Conservation (phyloP, 495 filamentous ascomycete genomes). For the Penicillium lagena region DNA sequence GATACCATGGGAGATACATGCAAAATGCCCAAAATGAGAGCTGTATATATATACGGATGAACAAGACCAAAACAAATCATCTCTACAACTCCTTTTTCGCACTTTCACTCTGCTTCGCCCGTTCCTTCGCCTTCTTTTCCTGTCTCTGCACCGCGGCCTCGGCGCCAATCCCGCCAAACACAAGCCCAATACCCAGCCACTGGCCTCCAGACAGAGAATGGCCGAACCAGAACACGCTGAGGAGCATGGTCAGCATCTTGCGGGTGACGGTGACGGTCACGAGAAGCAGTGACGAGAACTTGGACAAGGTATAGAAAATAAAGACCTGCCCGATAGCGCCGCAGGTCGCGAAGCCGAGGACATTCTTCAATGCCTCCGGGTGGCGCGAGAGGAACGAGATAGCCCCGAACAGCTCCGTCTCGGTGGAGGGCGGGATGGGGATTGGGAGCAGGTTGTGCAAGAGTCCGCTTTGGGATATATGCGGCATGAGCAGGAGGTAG, state of each 20-base stretch:
- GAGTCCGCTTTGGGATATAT: conserved; percentile 58
- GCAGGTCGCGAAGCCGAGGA: conserved; percentile 85
- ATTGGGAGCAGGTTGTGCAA: conserved; percentile 63
- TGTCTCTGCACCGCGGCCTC: conserved; percentile 75
- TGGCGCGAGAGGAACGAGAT: conserved; percentile 70
- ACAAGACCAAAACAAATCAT: not conserved
- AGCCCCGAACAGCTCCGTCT: conserved; percentile 71
- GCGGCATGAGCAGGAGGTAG: conserved; percentile 75
- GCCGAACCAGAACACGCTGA: conserved; percentile 91
- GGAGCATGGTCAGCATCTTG: conserved; percentile 98
- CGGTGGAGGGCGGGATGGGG: conserved; percentile 42
- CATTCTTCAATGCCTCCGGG: conserved; percentile 74
- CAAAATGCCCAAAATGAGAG: not conserved
- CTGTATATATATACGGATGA: conserved; percentile 6
- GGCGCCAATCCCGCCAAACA: conserved; percentile 92
- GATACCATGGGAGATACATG: not conserved
- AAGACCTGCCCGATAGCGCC: conserved; percentile 94
- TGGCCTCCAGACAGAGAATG: conserved; percentile 79
- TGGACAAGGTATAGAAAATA: conserved; percentile 92
- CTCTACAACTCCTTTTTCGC: conserved; percentile 35
- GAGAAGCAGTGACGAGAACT: conserved; percentile 84
- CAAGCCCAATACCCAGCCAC: conserved; percentile 84
- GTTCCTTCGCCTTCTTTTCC: conserved; percentile 81
- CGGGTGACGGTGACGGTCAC: conserved; percentile 96
- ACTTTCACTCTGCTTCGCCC: conserved; percentile 45